phyloP scores from a whole-genome alignment of 305 asterid species.

The Rubia tinctorum region DNA sequence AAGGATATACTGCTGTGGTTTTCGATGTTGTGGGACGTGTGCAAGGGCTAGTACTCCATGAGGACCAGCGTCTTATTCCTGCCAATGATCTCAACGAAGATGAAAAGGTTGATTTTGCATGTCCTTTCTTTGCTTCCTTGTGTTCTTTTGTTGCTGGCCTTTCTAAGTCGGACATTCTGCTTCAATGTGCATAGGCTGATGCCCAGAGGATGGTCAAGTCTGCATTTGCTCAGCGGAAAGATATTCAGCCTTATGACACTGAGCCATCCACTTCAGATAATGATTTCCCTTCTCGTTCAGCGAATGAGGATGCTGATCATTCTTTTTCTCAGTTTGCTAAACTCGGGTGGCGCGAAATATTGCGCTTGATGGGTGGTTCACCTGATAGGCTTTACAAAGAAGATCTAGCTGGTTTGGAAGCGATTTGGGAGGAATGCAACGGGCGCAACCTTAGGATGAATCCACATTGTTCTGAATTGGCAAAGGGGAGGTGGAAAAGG shows the following conservation, averaged over 20 bases:
- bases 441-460: neutral
- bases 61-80: neutral
- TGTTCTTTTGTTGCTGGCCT: neutral
- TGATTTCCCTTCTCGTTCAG: too few relatives aligned
- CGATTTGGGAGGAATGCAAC: too few relatives aligned
- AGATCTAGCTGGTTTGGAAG: too few relatives aligned
- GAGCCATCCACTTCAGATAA: neutral
- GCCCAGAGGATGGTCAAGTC: constrained; percentile 13
- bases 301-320: too few relatives aligned
- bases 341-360: too few relatives aligned
- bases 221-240: neutral
- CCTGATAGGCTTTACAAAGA: too few relatives aligned
- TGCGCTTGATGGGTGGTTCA: neutral
- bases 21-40: constrained; percentile 12
- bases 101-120: constrained; percentile 17
- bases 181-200: constrained; percentile 3
- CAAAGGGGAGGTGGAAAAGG: constrained; percentile 8
- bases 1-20: constrained; percentile 1
- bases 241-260: neutral
- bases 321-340: too few relatives aligned
- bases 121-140: neutral
- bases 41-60: constrained; percentile 7
- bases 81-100: constrained; percentile 14
- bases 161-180: constrained; percentile 3
- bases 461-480: neutral